These are phyloP conservation scores for Parascedosporium putredinis DNA, from an alignment of 2,329 filamentous ascomycete species.

Conservation along the genomic window DNA sequence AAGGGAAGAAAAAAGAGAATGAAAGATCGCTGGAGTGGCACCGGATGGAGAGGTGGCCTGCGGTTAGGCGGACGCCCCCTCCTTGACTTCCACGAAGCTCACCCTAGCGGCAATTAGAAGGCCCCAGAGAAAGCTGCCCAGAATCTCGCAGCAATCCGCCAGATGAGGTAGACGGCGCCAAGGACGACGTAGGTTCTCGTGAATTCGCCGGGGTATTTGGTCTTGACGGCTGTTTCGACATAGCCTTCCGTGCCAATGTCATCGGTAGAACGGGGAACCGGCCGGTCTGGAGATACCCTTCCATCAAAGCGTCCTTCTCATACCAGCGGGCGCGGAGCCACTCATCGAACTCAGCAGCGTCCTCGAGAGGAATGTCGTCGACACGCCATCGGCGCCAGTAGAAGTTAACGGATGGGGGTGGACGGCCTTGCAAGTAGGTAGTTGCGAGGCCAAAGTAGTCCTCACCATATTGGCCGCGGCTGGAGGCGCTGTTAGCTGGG, in stretches of 20 bases:
- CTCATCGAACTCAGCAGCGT: constrained; percentile 62
- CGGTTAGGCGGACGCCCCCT: too few species aligned
- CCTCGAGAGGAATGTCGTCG: constrained; percentile 68
- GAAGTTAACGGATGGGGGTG: constrained; percentile 93
- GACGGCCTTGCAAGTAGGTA: constrained; percentile 78
- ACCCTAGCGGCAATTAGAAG: not conserved
- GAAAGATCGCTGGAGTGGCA: too few species aligned
- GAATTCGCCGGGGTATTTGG: constrained; percentile 43
- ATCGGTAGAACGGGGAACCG: constrained; percentile 64
- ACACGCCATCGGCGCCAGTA: constrained; percentile 85
- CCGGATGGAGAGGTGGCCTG: too few species aligned
- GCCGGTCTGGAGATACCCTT: constrained; percentile 68
- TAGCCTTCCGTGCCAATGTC: constrained; percentile 30
- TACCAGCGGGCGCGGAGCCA: constrained; percentile 85
- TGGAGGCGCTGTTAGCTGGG: constrained; percentile 21
- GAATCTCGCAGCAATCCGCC: constrained; percentile 25
- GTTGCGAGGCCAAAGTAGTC: constrained; percentile 78
- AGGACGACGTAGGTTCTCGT: constrained; percentile 42
- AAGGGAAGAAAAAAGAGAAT: too few species aligned
- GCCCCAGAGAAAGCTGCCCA: constrained; percentile 6
- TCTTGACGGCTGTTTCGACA: constrained; percentile 49
- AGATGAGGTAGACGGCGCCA: constrained; percentile 31
- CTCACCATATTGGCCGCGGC: constrained; percentile 76
- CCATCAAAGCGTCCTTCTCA: constrained; percentile 83
- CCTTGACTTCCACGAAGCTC: too few species aligned